Evolutionary conservation across 164 flowering plant genomes (phyloP).

Genomic region (Sedum album): DNA sequence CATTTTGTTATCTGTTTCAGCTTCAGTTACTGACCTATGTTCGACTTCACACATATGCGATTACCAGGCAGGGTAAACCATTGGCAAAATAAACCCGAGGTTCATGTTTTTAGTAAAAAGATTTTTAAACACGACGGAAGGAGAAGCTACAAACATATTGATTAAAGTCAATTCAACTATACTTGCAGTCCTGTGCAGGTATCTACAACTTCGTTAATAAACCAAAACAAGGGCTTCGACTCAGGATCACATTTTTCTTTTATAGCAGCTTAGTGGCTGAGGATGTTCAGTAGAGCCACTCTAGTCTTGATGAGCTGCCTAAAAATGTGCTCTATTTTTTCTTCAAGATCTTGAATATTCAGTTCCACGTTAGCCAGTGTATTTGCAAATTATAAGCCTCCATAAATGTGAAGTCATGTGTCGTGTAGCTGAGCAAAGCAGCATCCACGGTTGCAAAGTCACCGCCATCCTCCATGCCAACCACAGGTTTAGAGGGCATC

Average conservation of each 20-base stretch:
- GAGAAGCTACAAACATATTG: background rate
- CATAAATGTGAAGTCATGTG: constrained; percentile 8
- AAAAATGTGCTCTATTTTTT: constrained; percentile 24
- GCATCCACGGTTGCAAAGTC: constrained; percentile 15
- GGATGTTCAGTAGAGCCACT: constrained; percentile 36
- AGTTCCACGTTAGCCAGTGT: constrained; percentile 20
- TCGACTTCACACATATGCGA: background rate
- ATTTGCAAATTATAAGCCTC: constrained; percentile 10
- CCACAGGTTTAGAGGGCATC: background rate
- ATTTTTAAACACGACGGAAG: background rate
- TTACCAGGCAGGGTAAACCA: background rate
- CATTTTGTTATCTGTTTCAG: background rate
- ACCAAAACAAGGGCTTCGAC: background rate
- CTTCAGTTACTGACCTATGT: background rate
- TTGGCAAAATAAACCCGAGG: background rate
- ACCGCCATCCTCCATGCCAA: background rate
- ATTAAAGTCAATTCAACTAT: background rate
- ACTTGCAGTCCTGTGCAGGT: background rate
- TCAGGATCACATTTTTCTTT: background rate
- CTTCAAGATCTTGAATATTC: constrained; percentile 32
- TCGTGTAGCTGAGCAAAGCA: constrained; percentile 3
- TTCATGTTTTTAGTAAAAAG: background rate
- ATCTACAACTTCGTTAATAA: background rate
- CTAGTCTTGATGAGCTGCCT: constrained; percentile 34
- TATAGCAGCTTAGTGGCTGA: constrained; percentile 19